Base-by-base conservation (phyloP, 352 stramenopile genomes). In the Blastocystis sp. region DNA sequence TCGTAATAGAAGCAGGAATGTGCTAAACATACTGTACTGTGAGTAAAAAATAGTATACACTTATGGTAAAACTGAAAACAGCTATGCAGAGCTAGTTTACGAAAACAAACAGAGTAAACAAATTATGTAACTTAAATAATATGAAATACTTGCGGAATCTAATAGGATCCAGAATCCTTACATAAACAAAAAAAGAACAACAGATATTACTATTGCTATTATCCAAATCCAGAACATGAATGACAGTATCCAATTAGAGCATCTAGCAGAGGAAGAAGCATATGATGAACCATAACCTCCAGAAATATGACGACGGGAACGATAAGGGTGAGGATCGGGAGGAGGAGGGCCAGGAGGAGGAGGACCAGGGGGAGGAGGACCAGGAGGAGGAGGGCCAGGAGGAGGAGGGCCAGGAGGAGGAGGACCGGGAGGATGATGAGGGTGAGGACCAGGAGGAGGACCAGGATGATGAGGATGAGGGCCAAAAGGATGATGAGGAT, bases 261-360 rank as follows among this genome's bases (percentile, higher is more conserved):
- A 76, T 34, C 18, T 34, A 87, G 59, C 18, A 23, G 64, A 56
- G 20, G 75, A 87, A 20, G 62, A 37, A 23, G 20, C 34, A 41
- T 41, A 73, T 23, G 39, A 18, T 11, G 45, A 87, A 9, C 47
- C 5, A 41, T 18, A 87, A 11, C 43, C 45, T 39, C 9, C 43
- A 34, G 29, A 34, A 34, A 34, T 1, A 34, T 34, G 29, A 34
- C 29, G 43, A 75, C 3, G 53, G 26, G 7, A 53, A 77, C 20
- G 29, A 76, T 41, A 15, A 55, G 0, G 62, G 45, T 26, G 75
- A 64, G 56, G 53, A 39, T 13, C 50, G 76, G 15, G 18, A 53
- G 37, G 9, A 69, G 13, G 61, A 75, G 0, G 91, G 94, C 1
- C 92, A 94, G n/a, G 90, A 92, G 3, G 91, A 93, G 5, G 93